Percentiles rank a stretch among this genome's conserved stretches.
Conservation (phyloP, 139 green algal species). For the Haematococcus sp. region DNA sequence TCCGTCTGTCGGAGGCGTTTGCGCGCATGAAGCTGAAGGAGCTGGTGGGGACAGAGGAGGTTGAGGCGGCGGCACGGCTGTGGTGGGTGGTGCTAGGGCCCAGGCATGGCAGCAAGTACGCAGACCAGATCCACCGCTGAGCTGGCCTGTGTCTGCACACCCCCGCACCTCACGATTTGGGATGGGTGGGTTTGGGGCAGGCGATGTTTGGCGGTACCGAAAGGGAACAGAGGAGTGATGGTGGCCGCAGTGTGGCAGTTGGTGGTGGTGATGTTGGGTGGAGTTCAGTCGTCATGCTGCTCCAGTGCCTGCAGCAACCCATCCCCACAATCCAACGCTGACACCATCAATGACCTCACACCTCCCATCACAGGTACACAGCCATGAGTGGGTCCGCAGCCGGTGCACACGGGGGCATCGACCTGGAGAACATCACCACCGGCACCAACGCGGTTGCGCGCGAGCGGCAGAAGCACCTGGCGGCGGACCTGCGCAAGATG, state of each 20-base stretch:
- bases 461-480: not conserved
- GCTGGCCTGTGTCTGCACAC: no score
- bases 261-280: not conserved
- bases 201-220: not conserved
- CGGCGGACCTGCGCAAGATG: not conserved
- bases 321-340: no score
- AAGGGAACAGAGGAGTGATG: not conserved
- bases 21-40: conserved; percentile 77
- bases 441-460: not conserved
- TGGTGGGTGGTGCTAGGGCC: conserved; percentile 40
- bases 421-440: not conserved
- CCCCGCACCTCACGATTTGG: no score
- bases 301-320: no score
- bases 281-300: no score
- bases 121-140: no score
- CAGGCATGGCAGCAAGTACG: no score
- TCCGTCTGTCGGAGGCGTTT: conserved; percentile 83
- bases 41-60: conserved; percentile 52
- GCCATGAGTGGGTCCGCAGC: not conserved
- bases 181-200: not conserved
- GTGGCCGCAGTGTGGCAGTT: not conserved
- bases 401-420: not conserved
- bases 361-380: not conserved
- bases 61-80: conserved; percentile 56
- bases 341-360: no score